Evolutionary conservation across 352 stramenopile species (phyloP), one percentile per base, ranked within the genome.

Genomic region (Globisporangium rhizosaccharum): DNA sequence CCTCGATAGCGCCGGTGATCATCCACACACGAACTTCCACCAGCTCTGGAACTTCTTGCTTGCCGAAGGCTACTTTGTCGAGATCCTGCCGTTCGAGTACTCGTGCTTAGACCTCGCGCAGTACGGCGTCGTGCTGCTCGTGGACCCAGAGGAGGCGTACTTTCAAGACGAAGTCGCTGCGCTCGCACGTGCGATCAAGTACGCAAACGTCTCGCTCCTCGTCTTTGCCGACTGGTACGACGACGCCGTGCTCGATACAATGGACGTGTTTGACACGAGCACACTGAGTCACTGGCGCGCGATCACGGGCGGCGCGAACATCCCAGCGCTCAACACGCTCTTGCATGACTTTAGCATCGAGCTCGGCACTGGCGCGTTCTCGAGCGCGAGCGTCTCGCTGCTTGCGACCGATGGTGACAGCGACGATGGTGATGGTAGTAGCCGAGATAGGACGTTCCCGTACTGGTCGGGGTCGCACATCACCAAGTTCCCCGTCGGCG

Each of bases 1-100:
- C 28, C 75, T 96, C 33, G 84, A 94, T 58, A 73, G 73, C 28
- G 78, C 87, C 14, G 87, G 87, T 36, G 88, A 96, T 59, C 82
- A 95, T 30, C 72, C 70, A 12, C 79, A 94, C 63, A 96, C 88
- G 1, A 96, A 96, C 49, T 96, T 91, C 59, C 76, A 88, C 28
- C 78, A 89, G 53, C 58, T 94, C 1, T 96, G 83, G 76, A 85
- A 87, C 55, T 84, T 79, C 18, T 56, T 96, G 8, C 60, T 77
- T 3, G 67, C 65, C 8, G 68, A 77, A 48, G 84, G 81, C 2
- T 96, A 88, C 64, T 90, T 70, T 52, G 54, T 96, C 9, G 88
- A 96, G 45, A 85, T 96, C 30, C 62, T 93, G 37, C 75, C 79
- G 9, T 87, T 85, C 56, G 82, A 92, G 52, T 90, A 86, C 49